Conservation (phyloP, 2,329 filamentous ascomycete species). For the Rachicladosporium sp. region DNA sequence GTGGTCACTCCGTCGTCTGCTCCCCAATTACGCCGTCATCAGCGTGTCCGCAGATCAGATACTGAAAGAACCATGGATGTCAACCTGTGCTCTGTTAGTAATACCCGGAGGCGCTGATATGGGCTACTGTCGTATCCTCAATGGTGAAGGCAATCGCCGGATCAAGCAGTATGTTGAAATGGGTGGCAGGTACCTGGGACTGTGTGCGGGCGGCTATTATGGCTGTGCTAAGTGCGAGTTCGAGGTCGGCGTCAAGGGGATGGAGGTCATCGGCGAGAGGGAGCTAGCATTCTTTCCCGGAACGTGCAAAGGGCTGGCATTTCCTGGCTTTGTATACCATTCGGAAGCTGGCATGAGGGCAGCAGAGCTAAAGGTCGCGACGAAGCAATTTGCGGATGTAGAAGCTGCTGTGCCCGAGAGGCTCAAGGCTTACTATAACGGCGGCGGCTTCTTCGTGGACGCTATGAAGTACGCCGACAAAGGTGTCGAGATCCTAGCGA, state of each 20-base stretch:
- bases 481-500: constrained; percentile 71
- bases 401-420: constrained; percentile 42
- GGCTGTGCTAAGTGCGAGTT: constrained; percentile 75
- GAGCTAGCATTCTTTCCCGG: constrained; percentile 86
- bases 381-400: constrained; percentile 40
- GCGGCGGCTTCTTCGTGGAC: constrained; percentile 85
- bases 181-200: constrained; percentile 76
- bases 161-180: constrained; percentile 77
- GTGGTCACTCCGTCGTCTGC: constrained; percentile 70
- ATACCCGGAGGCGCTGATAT: constrained; percentile 91
- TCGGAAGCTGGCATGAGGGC: constrained; percentile 76
- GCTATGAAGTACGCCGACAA: constrained; percentile 47
- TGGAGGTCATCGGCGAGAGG: constrained; percentile 75
- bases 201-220: constrained; percentile 94
- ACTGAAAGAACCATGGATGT: constrained; percentile 81
- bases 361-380: constrained; percentile 52
- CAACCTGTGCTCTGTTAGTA: constrained; percentile 77
- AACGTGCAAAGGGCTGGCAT: constrained; percentile 72
- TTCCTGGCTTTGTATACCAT: constrained; percentile 78
- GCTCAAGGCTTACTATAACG: constrained; percentile 81
- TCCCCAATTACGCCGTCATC: constrained; percentile 88
- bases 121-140: constrained; percentile 76
- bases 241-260: constrained; percentile 65
- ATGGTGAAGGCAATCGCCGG: constrained; percentile 73
- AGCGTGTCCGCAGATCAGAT: constrained; percentile 67